A percentile compares a stretch with the other conserved stretches of the same genome.
Conservation (phyloP, 2,329 filamentous ascomycete species). For the Xylaria sp. region DNA sequence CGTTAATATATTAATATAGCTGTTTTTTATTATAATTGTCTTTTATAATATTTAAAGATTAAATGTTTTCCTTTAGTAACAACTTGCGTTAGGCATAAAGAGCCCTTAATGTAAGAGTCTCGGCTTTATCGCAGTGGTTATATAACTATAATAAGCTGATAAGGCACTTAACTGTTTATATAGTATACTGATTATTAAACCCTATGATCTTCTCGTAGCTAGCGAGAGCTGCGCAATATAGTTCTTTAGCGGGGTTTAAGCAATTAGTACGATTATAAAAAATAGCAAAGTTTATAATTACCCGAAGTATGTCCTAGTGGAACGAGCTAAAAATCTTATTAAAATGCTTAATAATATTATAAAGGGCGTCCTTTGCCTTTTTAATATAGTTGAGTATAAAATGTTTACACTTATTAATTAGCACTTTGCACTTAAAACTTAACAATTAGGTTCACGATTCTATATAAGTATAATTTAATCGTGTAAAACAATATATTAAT, state of each 20-base stretch:
- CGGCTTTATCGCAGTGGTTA: constrained; percentile 2
- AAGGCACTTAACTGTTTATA: constrained; percentile 2
- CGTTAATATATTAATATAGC: constrained; percentile 1
- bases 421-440: too few species aligned
- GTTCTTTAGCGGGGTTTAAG: background rate
- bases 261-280: background rate
- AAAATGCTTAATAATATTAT: constrained; percentile 5
- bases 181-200: constrained; percentile 5
- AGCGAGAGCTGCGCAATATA: background rate
- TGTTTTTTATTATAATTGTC: background rate
- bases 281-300: constrained; percentile 10
- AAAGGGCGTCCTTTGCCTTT: constrained; percentile 11
- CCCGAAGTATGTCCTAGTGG: constrained; percentile 5
- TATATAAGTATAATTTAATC: too few species aligned
- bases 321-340: background rate
- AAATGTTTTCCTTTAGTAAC: background rate
- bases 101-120: background rate
- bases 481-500: too few species aligned
- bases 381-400: background rate
- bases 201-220: constrained; percentile 10
- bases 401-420: too few species aligned
- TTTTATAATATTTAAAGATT: background rate
- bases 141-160: constrained; percentile 1
- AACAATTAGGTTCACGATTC: too few species aligned
- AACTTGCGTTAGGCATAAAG: background rate